Evolutionary conservation across 1,284 basidiomycete species (phyloP), one percentile per base, ranked within the genome.

Genomic region (Fistulina hepatica): DNA sequence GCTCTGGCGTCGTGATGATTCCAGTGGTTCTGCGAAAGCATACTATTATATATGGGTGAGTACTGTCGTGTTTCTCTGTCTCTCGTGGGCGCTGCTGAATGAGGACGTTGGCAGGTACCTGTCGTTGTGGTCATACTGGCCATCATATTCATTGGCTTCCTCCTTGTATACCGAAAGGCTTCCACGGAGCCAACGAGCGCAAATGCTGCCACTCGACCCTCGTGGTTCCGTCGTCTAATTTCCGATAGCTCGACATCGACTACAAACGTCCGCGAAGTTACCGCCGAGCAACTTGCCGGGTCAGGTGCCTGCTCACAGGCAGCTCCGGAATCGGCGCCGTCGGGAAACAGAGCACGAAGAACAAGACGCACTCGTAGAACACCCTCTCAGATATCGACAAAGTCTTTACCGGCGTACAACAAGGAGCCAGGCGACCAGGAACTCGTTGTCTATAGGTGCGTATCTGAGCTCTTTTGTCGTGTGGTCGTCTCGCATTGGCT

Each of bases 401-500:
- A 67, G 31, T 81, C 76, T 2, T 53, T 86, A 25, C 82, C 81
- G 4, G 69, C 65, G 17, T 85, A 85, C 49, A 80, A 73, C 61
- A 83, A 82, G 54, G 81, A 85, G 46, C 80, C 81, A 0, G 82
- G 81, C 7, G 81, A 83, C 38, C 67, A 78, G 36, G 81, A 85
- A 51, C 63, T 86, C 21, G 82, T 85, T 6, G 73, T 86, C 40
- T 72, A 72, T 44, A 64, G 76, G 80, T 81, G 46, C 45, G 62
- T 41, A 17, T 11, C 39, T 12, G n/a, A 6, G 23, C 33, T 23
- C 12, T 23, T 10, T 21, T 2, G 19, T 31, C 30, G 30, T 11
- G 3, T 27, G n/a, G 33, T 25, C 21, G 33, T 43, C 11, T 8
- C 22, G 17, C 6, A 17, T 17, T 34, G 19, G 23, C 31, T 32